Evolutionary conservation across 2,329 filamentous ascomycete genomes (phyloP).

Genomic region (Alternaria arbusti): DNA sequence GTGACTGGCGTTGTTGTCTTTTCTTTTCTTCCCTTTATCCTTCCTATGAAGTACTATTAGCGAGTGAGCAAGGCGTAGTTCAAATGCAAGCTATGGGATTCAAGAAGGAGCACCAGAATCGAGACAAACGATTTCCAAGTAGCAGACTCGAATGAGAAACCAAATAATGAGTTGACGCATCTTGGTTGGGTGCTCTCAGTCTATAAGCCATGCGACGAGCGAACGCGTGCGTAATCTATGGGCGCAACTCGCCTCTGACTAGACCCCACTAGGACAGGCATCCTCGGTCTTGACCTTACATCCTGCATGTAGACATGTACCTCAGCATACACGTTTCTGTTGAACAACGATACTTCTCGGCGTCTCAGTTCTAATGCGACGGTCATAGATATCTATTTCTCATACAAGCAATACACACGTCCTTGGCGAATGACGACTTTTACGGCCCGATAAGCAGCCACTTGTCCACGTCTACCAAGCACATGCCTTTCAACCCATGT

Average conservation of each 20-base stretch:
- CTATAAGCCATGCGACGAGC: too few species aligned
- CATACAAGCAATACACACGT: background rate
- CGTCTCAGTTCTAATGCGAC: background rate
- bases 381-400: background rate
- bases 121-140: background rate
- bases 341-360: background rate
- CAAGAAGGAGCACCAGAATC: background rate
- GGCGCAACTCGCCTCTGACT: background rate
- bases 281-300: background rate
- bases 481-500: background rate
- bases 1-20: background rate
- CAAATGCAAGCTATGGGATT: background rate
- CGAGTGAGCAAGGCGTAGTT: background rate
- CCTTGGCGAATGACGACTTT: background rate
- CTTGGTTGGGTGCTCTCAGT: background rate
- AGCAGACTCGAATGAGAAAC: background rate
- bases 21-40: background rate
- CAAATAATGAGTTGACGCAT: background rate
- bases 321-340: background rate
- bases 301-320: background rate
- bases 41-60: background rate
- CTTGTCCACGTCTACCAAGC: background rate
- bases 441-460: constrained; percentile 1
- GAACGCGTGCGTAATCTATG: background rate
- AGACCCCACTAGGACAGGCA: background rate